Base-by-base conservation (phyloP, 2,329 filamentous ascomycete genomes). In the Dactylella cylindrospora region DNA sequence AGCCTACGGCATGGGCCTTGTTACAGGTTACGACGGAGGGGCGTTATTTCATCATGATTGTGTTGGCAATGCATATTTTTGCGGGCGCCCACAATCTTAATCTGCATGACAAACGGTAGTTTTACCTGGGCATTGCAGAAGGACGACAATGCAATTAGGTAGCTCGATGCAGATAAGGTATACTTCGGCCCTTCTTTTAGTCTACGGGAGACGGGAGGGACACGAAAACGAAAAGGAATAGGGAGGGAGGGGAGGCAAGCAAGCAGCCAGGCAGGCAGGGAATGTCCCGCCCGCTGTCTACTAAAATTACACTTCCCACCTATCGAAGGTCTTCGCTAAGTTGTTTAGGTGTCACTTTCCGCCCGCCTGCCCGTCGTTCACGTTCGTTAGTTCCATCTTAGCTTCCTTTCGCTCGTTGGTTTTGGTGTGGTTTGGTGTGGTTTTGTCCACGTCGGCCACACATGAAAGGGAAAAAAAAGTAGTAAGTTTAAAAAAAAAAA, bases 161-260 rank as follows among this genome's bases (percentile, higher is more conserved):
- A 31, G 47, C 55, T 61, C 35, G 22, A 43, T 53, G 47, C 55
- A 61, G 55, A 61, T 61, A 61, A 61, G 55, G 54, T 60, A 40
- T 53, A 38, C 47, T 61, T 53, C 49, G 55, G 53, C 53, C 55
- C 47, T 61, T 53, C 55, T 35, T 15, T 40, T 19, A n/a, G n/a
- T n/a, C n/a, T n/a, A n/a, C n/a, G n/a, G n/a, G 53, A 38, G 57
- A 50, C 57, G 57, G 57, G 57, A 54, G 26, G 49, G 49, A 49
- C 54, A 62, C 57, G 57, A 62, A 62, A 62, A 62, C 43, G 43
- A 62, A 53, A n/a, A n/a, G n/a, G n/a, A n/a, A n/a, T n/a, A n/a
- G 39, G 35, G n/a, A n/a, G n/a, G n/a, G n/a, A 43, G 41, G 57
- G 57, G 57, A 62, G n/a, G n/a, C n/a, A n/a, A n/a, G n/a, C n/a